These are phyloP conservation scores for Kuraishia borneana DNA, from an alignment of 805 yeast genomes.

Conservation along the genomic window DNA sequence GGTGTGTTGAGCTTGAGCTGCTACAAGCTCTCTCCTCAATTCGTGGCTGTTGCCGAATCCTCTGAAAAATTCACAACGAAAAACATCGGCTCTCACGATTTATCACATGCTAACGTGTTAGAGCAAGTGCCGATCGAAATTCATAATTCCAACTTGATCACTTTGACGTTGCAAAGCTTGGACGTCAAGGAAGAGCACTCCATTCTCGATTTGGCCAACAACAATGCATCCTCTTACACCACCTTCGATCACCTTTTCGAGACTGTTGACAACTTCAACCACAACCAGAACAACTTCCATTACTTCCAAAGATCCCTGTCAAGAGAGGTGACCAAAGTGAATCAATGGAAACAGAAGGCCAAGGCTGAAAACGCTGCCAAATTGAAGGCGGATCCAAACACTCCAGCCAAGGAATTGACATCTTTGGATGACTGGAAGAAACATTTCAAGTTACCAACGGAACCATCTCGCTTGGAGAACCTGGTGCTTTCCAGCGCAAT, in stretches of 20 bases:
- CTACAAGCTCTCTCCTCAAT: conserved; percentile 52
- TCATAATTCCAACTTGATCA: conserved; percentile 56
- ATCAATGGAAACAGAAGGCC: conserved; percentile 66
- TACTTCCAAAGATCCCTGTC: conserved; percentile 69
- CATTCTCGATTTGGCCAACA: conserved; percentile 27
- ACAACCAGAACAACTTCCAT: conserved; percentile 71
- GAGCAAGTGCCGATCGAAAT: conserved; percentile 61
- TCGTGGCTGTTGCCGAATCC: conserved; percentile 36
- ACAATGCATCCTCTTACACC: conserved; percentile 23
- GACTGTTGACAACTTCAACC: conserved; percentile 64
- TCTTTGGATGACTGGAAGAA: conserved; percentile 49
- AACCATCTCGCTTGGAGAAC: conserved; percentile 68
- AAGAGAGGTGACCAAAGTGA: conserved; percentile 58
- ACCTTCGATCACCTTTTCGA: conserved; percentile 54
- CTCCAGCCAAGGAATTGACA: conserved; percentile 20
- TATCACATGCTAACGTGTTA: conserved; percentile 55
- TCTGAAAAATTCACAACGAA: conserved; percentile 59
- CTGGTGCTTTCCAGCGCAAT: conserved; percentile 58
- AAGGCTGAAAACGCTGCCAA: conserved; percentile 54
- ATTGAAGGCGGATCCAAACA: conserved; percentile 44
- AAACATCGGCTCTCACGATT: conserved; percentile 44
- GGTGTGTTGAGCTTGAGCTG: conserved; percentile 59
- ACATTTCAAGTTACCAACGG: conserved; percentile 55
- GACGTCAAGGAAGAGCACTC: conserved; percentile 15
- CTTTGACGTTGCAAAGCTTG: conserved; percentile 18